Conservation (phyloP, 176 grass and related monocot species). For the Pontederia crassipes region DNA sequence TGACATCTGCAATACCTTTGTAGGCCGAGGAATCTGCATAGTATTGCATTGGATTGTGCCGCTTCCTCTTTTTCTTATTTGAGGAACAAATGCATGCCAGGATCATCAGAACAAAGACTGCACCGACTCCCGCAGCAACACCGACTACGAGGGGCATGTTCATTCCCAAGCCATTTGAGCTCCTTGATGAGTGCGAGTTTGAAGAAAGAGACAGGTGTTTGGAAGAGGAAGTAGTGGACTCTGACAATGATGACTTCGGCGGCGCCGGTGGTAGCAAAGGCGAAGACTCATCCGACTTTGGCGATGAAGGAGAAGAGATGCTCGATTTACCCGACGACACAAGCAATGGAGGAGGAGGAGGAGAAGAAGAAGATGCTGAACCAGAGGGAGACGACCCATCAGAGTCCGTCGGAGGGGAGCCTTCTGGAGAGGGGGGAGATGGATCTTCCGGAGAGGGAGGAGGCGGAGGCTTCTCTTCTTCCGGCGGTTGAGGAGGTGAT, state of each 20-base stretch:
- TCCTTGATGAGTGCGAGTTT: background rate
- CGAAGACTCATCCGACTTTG: no score
- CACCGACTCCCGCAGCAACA: conserved; percentile 6
- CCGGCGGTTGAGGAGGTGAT: background rate
- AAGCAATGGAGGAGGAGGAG: no score
- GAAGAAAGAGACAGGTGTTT: background rate
- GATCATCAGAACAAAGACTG: conserved; percentile 20
- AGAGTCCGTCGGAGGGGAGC: background rate
- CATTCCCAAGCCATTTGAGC: background rate
- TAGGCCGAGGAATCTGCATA: conserved; percentile 34
- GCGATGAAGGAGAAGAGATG: no score
- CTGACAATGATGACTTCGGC: no score
- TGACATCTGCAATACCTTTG: conserved; percentile 15
- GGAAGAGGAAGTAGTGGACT: background rate
- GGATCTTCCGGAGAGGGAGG: background rate
- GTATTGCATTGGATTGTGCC: conserved; percentile 21
- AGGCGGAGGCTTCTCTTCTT: background rate
- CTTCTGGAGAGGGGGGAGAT: background rate
- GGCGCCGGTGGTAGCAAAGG: no score
- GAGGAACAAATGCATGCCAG: conserved; percentile 23
- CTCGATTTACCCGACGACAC: no score
- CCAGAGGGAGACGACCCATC: no score
- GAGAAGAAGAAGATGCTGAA: background rate
- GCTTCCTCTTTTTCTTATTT: conserved; percentile 14
- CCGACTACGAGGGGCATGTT: background rate